Conservation (phyloP, 768 basidiomycete genomes). For the Leccinellum albellum region DNA sequence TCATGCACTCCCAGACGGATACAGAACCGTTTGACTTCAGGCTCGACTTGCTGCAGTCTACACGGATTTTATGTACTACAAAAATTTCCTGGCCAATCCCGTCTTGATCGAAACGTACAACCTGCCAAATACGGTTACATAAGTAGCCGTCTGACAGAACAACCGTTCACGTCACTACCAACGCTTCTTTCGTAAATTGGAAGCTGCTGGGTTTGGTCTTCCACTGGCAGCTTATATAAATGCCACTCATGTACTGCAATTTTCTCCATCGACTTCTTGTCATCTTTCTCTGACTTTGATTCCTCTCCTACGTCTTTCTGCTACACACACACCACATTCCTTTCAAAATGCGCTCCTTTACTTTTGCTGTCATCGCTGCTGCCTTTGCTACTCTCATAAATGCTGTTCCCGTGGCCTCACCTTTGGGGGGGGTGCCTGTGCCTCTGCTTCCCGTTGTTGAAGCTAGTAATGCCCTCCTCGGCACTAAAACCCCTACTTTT, state of each 20-base stretch:
- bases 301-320: conserved; percentile 3
- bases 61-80: no score
- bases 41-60: no score
- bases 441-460: no score
- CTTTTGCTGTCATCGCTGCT: conserved; percentile 23
- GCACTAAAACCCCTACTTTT: neutral
- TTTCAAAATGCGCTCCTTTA: conserved; percentile 37
- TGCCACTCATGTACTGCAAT: neutral
- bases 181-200: neutral
- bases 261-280: conserved; percentile 17
- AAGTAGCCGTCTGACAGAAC: no score
- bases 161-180: neutral
- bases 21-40: no score
- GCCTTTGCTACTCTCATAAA: conserved; percentile 29
- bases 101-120: no score
- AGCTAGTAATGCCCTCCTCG: neutral
- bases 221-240: neutral
- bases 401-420: conserved; percentile 17
- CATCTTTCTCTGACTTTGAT: conserved; percentile 8
- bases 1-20: no score
- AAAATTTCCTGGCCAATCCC: no score
- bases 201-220: neutral
- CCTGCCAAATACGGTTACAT: no score
- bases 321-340: conserved; percentile 27
- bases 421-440: no score